Evolutionary conservation across 495 filamentous ascomycete species (phyloP), one percentile per base, ranked within the genome.

Genomic region (Haplographium delicatum): DNA sequence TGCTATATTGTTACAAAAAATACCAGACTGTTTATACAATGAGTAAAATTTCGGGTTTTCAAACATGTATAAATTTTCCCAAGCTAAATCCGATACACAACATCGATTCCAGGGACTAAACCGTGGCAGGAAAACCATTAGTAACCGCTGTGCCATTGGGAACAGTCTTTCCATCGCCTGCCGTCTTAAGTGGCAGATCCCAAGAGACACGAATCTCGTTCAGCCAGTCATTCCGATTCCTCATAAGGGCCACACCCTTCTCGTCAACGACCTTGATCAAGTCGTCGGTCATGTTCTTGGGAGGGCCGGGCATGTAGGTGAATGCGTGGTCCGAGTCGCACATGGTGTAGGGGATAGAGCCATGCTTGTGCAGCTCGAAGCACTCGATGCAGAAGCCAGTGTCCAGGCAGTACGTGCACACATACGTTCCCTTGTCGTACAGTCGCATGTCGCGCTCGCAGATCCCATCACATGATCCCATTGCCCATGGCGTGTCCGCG

Each of bases 191-290:
- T 22, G 23, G 25, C 44, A 47, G 23, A 3, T 20, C 44, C 44
- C 44, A 47, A 2, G 5, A 13, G 6, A 3, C n/a, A 9, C 44
- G 18, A 9, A 47, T 16, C 44, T 11, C 25, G n/a, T 47, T 18
- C 28, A 47, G 20, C 44, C 44, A 47, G 27, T 34, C 44, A n/a
- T n/a, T 5, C 16, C 44, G 18, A 18, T 47, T 19, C 18, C 4
- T 3, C 10, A 47, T n/a, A n/a, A n/a, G n/a, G n/a, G n/a, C n/a
- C n/a, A n/a, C n/a, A n/a, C n/a, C n/a, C n/a, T n/a, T 18, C 44
- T 47, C 35, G 3, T 20, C 44, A 34, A n/a, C 28, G 23, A 47
- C 44, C 22, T 47, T 47, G 16, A 47, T 24, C 16, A 18, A 8
- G 27, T 33, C 26, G n/a, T 47, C 44, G 9, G 26, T 7, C 2